These are phyloP conservation scores for Yamadazyma insecticola DNA, from an alignment of 805 yeast genomes.

Conservation along the genomic window DNA sequence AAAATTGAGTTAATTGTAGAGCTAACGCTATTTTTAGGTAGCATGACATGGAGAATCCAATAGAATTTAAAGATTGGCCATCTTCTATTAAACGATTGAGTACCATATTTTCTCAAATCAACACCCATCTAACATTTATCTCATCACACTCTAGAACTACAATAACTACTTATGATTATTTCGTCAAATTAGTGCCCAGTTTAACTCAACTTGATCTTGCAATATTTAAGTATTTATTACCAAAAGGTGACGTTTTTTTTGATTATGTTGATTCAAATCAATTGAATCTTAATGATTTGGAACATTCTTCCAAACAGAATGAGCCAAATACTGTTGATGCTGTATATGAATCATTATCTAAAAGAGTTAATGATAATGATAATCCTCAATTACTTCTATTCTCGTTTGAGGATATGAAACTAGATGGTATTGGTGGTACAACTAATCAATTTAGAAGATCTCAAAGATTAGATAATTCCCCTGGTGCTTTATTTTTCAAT, in stretches of 20 bases:
- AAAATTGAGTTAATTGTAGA: too few relatives aligned
- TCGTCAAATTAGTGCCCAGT: slow-evolving; percentile 25
- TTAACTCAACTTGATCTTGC: slow-evolving; percentile 56
- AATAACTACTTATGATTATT: slow-evolving; percentile 25
- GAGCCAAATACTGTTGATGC: slow-evolving; percentile 38
- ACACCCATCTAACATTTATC: slow-evolving; percentile 38
- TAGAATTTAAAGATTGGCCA: slow-evolving; percentile 8
- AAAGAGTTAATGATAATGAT: slow-evolving; percentile 27
- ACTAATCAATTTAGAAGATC: slow-evolving; percentile 17
- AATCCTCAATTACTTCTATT: slow-evolving; percentile 60
- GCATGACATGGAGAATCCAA: too few relatives aligned
- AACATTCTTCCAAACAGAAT: too few relatives aligned
- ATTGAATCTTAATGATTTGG: slow-evolving; percentile 35
- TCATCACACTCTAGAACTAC: slow-evolving; percentile 31
- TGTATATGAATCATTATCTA: slow-evolving; percentile 52
- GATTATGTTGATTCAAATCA: slow-evolving; percentile 81
- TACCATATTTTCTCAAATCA: slow-evolving; percentile 21
- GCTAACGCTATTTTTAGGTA: too few relatives aligned
- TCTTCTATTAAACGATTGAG: slow-evolving; percentile 12
- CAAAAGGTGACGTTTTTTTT: slow-evolving; percentile 59
- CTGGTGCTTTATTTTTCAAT: slow-evolving; percentile 7
- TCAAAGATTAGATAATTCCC: slow-evolving; percentile 4
- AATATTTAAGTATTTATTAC: slow-evolving; percentile 55
- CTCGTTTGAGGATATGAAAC: slow-evolving; percentile 69
- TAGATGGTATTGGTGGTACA: slow-evolving; percentile 41